phyloP scores from a whole-genome alignment of 192 early-diverging fungal species.

The Endogone sp. region DNA sequence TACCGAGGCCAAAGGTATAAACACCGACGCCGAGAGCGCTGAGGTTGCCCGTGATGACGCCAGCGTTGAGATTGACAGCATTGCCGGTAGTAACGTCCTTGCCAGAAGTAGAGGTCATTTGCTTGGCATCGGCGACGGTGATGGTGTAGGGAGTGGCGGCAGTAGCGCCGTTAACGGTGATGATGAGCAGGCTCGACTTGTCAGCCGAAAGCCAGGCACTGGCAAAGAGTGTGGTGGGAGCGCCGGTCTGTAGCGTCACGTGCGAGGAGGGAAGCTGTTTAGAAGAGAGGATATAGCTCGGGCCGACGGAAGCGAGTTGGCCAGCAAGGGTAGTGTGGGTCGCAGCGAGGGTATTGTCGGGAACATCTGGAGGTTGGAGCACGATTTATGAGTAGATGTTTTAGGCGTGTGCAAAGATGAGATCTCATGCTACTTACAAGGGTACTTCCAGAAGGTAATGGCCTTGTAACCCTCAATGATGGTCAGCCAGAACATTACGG shows the following conservation, averaged over 20 bases:
- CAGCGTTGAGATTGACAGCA: background rate
- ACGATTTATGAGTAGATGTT: background rate
- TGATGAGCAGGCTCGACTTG: background rate
- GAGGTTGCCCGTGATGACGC: background rate
- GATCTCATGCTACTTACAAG: no score
- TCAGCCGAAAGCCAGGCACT: background rate
- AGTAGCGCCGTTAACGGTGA: background rate
- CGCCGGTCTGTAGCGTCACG: background rate
- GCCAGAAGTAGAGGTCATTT: background rate
- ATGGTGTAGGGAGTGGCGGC: background rate
- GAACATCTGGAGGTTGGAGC: background rate
- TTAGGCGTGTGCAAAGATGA: no score
- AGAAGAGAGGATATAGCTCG: background rate
- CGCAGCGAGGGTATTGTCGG: background rate
- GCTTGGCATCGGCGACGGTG: background rate
- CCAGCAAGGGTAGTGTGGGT: background rate
- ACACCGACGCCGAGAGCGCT: background rate
- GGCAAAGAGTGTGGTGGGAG: background rate
- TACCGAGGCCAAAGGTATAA: background rate
- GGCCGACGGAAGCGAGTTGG: background rate
- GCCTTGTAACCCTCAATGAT: conserved; percentile 20
- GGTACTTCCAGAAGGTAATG: conserved; percentile 9
- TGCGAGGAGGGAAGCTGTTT: background rate
- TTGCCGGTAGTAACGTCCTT: background rate
- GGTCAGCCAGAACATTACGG: conserved; percentile 16